A percentile compares a stretch with the other conserved stretches of the same genome.
These are phyloP conservation scores for Magnusiomyces magnusii DNA, from an alignment of 1,139 yeast species.

Conservation along the genomic window DNA sequence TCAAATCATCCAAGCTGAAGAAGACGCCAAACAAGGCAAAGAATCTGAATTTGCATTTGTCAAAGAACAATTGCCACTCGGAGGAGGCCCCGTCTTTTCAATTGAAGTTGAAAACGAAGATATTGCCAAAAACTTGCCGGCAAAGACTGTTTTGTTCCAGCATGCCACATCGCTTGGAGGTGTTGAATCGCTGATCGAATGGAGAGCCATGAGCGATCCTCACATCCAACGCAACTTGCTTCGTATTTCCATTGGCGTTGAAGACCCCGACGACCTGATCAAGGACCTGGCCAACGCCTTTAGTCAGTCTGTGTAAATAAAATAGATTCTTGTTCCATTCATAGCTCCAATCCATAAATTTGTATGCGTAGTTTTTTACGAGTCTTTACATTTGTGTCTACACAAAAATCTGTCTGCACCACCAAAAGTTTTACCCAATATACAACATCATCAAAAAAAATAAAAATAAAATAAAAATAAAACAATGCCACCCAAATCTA, in stretches of 20 bases:
- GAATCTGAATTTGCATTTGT: conserved; percentile 37
- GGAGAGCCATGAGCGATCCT: conserved; percentile 75
- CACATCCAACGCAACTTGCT: conserved; percentile 48
- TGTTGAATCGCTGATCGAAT: conserved; percentile 84
- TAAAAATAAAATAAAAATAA: background rate
- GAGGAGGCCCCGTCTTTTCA: conserved; percentile 71
- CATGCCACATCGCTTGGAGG: conserved; percentile 95
- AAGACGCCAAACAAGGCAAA: background rate
- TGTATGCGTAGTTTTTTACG: too few species aligned
- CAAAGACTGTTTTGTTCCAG: conserved; percentile 59
- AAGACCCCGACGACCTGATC: conserved; percentile 63
- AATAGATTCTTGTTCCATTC: too few species aligned
- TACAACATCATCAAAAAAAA: too few species aligned
- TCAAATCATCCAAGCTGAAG: conserved; percentile 44
- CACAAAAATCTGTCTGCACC: too few species aligned
- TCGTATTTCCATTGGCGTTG: conserved; percentile 74
- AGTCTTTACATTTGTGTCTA: too few species aligned
- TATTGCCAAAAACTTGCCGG: conserved; percentile 58
- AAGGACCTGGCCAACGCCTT: conserved; percentile 51
- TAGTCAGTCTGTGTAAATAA: background rate
- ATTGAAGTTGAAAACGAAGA: conserved; percentile 46
- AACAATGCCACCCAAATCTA: background rate
- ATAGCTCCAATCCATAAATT: too few species aligned
- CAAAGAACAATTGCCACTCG: conserved; percentile 54
- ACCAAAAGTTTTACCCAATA: too few species aligned